These are phyloP conservation scores for Endogone sp. DNA, from an alignment of 192 early-diverging fungal genomes.

Conservation along the genomic window DNA sequence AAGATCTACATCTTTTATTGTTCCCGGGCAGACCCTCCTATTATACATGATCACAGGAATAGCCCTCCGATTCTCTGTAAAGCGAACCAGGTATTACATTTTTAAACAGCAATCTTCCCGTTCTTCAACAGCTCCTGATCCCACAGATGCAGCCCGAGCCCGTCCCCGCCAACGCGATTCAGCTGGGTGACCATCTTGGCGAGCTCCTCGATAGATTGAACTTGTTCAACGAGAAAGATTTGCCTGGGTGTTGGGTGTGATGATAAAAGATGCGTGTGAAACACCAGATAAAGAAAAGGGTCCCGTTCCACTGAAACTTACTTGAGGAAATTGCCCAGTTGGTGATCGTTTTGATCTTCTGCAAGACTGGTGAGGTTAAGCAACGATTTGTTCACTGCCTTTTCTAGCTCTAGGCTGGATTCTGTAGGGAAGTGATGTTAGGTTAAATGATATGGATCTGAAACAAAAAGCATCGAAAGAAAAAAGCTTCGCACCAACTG, in stretches of 20 bases:
- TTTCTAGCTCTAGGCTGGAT: constrained; percentile 12
- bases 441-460: not conserved
- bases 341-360: constrained; percentile 38
- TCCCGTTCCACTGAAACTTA: constrained; percentile 9
- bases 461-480: too few species aligned
- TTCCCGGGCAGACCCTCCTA: too few species aligned
- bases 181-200: constrained; percentile 41
- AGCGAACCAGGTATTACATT: not conserved
- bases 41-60: too few species aligned
- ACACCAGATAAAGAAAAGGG: too few species aligned
- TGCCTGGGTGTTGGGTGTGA: not conserved
- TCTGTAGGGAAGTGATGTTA: not conserved
- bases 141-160: constrained; percentile 44
- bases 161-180: constrained; percentile 43
- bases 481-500: constrained; percentile 20
- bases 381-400: constrained; percentile 44
- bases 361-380: constrained; percentile 36
- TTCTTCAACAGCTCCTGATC: constrained; percentile 37
- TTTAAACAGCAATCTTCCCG: constrained; percentile 6
- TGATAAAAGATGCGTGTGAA: not conserved
- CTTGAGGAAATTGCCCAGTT: constrained; percentile 36
- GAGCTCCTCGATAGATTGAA: constrained; percentile 41
- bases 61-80: too few species aligned
- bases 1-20: too few species aligned
- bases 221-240: constrained; percentile 35